Evolutionary conservation across 257 asterid species (phyloP).

Genomic region (Knoxia roxburghii): DNA sequence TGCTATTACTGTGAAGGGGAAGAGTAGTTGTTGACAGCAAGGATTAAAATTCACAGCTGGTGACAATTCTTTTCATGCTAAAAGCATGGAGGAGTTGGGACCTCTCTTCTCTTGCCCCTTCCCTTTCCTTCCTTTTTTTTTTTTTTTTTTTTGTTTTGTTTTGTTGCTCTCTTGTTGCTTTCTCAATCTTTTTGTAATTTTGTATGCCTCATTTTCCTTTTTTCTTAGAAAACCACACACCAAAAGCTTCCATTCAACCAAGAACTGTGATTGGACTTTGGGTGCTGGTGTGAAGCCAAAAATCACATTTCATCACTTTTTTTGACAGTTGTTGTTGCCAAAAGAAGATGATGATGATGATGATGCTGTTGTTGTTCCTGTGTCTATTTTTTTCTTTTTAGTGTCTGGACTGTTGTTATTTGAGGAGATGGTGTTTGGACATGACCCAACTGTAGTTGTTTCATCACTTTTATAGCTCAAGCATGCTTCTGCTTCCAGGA

Average conservation of each 20-base stretch:
- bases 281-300: conserved; percentile 9
- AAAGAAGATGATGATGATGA: background rate
- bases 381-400: conserved; percentile 58
- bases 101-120: background rate
- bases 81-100: conserved; percentile 18
- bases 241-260: conserved; percentile 26
- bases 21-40: conserved; percentile 5
- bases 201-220: conserved; percentile 7
- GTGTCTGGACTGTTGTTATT: conserved; percentile 31
- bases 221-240: conserved; percentile 6
- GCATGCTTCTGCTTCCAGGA: conserved; percentile 52
- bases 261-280: conserved; percentile 8
- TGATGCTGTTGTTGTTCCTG: background rate
- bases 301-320: conserved; percentile 22
- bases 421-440: conserved; percentile 39
- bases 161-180: too few species aligned
- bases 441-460: conserved; percentile 39
- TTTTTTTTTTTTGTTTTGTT: too few species aligned
- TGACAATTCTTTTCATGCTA: conserved; percentile 36
- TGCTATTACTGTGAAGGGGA: conserved; percentile 17
- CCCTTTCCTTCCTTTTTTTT: too few species aligned
- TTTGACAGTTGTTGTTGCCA: conserved; percentile 10
- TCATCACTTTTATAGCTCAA: conserved; percentile 57
- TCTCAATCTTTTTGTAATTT: background rate
- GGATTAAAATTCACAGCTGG: conserved; percentile 26